phyloP scores from a whole-genome alignment of 805 yeast genomes.

The Zygoascus biomembranicola region DNA sequence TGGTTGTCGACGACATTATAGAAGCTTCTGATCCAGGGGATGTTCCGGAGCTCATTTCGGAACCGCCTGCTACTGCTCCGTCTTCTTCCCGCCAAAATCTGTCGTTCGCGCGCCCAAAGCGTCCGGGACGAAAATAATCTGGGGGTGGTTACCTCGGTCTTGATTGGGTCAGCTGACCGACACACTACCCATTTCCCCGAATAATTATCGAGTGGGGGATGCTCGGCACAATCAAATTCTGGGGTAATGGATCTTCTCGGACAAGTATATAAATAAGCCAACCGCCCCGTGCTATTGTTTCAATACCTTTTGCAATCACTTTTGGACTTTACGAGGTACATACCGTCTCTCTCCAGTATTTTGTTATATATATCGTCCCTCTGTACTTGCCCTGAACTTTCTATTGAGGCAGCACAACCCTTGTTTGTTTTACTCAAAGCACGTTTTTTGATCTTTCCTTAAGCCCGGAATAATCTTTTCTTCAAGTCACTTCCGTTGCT shows the following conservation, averaged over 20 bases:
- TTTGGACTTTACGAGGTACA: no score
- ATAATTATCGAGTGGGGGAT: background rate
- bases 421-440: no score
- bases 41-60: conserved; percentile 9
- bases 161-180: background rate
- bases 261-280: background rate
- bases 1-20: conserved; percentile 1
- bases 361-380: no score
- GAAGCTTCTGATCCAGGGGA: conserved; percentile 25
- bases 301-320: no score
- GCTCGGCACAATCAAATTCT: background rate
- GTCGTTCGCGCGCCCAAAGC: conserved; percentile 20
- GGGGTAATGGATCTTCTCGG: background rate
- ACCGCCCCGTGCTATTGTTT: background rate
- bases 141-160: background rate
- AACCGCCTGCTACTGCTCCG: conserved; percentile 9
- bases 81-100: conserved; percentile 1
- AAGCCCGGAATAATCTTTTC: no score
- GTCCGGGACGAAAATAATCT: conserved; percentile 16
- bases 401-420: no score
- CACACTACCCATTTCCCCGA: background rate
- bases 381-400: no score
- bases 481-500: no score
- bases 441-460: no score
- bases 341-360: no score